phyloP scores from a whole-genome alignment of 495 filamentous ascomycete species.

The Monascus purpureus region DNA sequence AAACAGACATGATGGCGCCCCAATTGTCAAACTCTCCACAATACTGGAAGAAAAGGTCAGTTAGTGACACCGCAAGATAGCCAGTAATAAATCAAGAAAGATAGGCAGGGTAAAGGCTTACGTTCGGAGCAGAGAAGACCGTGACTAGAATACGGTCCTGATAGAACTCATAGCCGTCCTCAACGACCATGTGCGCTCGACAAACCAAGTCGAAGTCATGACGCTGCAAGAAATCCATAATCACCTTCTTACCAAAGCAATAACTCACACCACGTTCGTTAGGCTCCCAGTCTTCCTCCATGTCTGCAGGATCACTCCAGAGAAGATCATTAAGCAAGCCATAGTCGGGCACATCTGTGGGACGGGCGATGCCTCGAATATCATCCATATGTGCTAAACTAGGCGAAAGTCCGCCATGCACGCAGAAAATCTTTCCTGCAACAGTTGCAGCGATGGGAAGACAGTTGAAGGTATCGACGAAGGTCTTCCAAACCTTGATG shows the following conservation, averaged over 20 bases:
- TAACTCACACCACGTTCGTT: constrained; percentile 97
- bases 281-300: constrained; percentile 95
- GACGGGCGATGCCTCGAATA: constrained; percentile 87
- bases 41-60: constrained; percentile 44
- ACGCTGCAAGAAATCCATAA: constrained; percentile 84
- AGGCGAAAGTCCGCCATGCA: constrained; percentile 91
- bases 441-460: constrained; percentile 94
- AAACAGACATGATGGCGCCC: constrained; percentile 98
- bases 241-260: constrained; percentile 97
- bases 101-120: constrained; percentile 33
- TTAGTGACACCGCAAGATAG: constrained; percentile 5
- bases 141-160: constrained; percentile 91
- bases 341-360: constrained; percentile 96
- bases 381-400: constrained; percentile 95
- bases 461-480: constrained; percentile 95
- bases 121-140: constrained; percentile 95
- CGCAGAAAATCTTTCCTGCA: constrained; percentile 97
- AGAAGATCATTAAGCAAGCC: constrained; percentile 90
- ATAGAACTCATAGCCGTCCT: constrained; percentile 99
- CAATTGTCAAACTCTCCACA: constrained; percentile 99
- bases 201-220: constrained; percentile 98
- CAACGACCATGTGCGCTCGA: constrained; percentile 97
- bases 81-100: constrained; percentile 1
- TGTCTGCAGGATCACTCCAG: constrained; percentile 96
- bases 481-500: constrained; percentile 98